A percentile compares a stretch with the other conserved stretches of the same genome.
These are phyloP conservation scores for Ramalina peruviana DNA, from an alignment of 495 filamentous ascomycete species.

Conservation along the genomic window DNA sequence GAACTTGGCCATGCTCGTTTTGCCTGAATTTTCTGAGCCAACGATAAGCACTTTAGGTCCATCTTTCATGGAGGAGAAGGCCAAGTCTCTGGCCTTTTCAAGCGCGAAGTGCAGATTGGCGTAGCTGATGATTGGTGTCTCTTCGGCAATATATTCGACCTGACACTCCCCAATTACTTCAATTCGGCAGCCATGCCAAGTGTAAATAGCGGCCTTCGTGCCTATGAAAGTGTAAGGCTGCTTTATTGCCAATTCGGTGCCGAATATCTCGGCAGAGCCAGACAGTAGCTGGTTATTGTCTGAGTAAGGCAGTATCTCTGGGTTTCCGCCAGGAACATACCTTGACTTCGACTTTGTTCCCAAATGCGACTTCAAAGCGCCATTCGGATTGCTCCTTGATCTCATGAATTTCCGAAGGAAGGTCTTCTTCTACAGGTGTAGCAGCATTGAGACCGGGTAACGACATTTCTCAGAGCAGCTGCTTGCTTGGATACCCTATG, in stretches of 20 bases:
- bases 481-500: background rate
- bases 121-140: constrained; percentile 72
- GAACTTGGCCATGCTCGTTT: constrained; percentile 71
- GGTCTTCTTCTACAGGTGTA: constrained; percentile 7
- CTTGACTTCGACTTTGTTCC: constrained; percentile 45
- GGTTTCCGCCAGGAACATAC: constrained; percentile 21
- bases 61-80: constrained; percentile 32
- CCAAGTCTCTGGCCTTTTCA: constrained; percentile 46
- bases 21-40: constrained; percentile 68
- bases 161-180: constrained; percentile 54
- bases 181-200: constrained; percentile 76
- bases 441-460: constrained; percentile 16
- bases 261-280: constrained; percentile 89
- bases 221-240: constrained; percentile 72
- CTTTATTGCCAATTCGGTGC: constrained; percentile 77
- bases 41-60: constrained; percentile 77
- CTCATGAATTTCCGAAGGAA: constrained; percentile 17
- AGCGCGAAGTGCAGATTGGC: constrained; percentile 80
- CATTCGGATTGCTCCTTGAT: constrained; percentile 54
- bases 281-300: constrained; percentile 42
- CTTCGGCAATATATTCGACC: constrained; percentile 65
- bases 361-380: constrained; percentile 77
- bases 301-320: background rate
- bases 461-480: constrained; percentile 7
- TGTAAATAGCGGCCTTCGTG: constrained; percentile 76